Evolutionary conservation across 2,329 filamentous ascomycete genomes (phyloP).

Genomic region (Ceratocystis papillata): DNA sequence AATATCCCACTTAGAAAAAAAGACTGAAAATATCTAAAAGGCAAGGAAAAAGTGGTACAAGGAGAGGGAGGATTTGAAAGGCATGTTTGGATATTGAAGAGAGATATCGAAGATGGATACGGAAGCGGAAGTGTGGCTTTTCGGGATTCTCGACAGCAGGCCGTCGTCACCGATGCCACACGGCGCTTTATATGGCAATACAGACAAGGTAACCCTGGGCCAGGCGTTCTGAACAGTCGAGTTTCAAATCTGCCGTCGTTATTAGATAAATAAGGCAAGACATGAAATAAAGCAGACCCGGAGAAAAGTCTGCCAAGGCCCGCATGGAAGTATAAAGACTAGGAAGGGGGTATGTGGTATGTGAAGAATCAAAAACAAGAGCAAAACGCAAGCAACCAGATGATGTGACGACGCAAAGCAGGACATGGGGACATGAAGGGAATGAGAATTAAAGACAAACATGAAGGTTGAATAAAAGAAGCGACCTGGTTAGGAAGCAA

Average conservation of each 20-base stretch:
- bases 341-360: conserved; percentile 13
- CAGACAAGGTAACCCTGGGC: too few relatives aligned
- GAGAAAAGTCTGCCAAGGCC: too few relatives aligned
- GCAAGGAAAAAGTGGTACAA: not conserved
- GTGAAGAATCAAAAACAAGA: conserved; percentile 16
- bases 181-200: too few relatives aligned
- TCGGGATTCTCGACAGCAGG: too few relatives aligned
- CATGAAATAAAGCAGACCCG: too few relatives aligned
- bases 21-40: not conserved
- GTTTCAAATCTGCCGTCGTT: too few relatives aligned
- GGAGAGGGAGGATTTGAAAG: conserved; percentile 14
- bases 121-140: too few relatives aligned
- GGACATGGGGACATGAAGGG: conserved; percentile 24
- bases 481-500: not conserved
- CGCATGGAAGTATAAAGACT: conserved; percentile 2
- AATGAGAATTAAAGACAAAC: conserved; percentile 22
- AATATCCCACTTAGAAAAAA: not conserved
- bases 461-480: conserved; percentile 18
- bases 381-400: conserved; percentile 10
- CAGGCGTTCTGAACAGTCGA: too few relatives aligned
- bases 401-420: conserved; percentile 20
- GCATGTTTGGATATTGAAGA: conserved; percentile 13
- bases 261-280: too few relatives aligned
- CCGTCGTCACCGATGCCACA: too few relatives aligned
- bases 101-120: conserved; percentile 20